These are phyloP conservation scores for Cyberlindnera amylophila DNA, from an alignment of 805 yeast species.

Conservation along the genomic window DNA sequence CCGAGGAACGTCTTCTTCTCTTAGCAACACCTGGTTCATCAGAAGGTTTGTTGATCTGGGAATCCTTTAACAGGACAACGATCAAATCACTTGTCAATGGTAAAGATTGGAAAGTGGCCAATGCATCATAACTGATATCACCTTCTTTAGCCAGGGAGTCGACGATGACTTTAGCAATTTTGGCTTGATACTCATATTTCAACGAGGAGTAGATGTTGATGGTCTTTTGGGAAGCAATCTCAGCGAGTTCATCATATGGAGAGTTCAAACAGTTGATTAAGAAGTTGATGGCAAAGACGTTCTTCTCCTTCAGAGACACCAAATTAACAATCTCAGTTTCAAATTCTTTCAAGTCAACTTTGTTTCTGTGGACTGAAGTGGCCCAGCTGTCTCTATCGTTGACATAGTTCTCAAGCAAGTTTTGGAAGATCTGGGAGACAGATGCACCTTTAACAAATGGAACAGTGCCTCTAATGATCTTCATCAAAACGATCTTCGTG, in stretches of 20 bases:
- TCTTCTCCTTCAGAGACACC: slow-evolving; percentile 59
- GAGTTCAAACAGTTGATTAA: slow-evolving; percentile 50
- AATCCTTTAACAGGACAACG: slow-evolving; percentile 53
- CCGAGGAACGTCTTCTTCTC: slow-evolving; percentile 80
- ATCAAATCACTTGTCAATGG: slow-evolving; percentile 54
- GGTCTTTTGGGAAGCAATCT: slow-evolving; percentile 47
- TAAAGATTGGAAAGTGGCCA: slow-evolving; percentile 50
- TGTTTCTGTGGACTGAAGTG: slow-evolving; percentile 40
- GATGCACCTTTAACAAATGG: slow-evolving; percentile 37
- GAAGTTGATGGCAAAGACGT: slow-evolving; percentile 54
- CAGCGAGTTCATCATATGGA: slow-evolving; percentile 40
- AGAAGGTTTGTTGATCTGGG: slow-evolving; percentile 48
- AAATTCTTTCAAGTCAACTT: slow-evolving; percentile 47
- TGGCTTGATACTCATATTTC: slow-evolving; percentile 53
- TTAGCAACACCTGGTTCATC: slow-evolving; percentile 49
- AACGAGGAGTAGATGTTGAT: slow-evolving; percentile 53
- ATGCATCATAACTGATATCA: slow-evolving; percentile 46
- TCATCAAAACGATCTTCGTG: slow-evolving; percentile 50
- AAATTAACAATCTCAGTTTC: slow-evolving; percentile 57
- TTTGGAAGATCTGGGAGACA: slow-evolving; percentile 46
- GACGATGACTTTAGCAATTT: slow-evolving; percentile 55
- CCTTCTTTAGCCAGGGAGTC: slow-evolving; percentile 46
- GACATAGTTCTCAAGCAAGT: slow-evolving; percentile 43
- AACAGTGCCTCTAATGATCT: slow-evolving; percentile 38
- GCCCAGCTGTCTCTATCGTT: slow-evolving; percentile 43